Base-by-base conservation (phyloP, 2,329 filamentous ascomycete genomes). In the Exophiala phaeomuriformis region DNA sequence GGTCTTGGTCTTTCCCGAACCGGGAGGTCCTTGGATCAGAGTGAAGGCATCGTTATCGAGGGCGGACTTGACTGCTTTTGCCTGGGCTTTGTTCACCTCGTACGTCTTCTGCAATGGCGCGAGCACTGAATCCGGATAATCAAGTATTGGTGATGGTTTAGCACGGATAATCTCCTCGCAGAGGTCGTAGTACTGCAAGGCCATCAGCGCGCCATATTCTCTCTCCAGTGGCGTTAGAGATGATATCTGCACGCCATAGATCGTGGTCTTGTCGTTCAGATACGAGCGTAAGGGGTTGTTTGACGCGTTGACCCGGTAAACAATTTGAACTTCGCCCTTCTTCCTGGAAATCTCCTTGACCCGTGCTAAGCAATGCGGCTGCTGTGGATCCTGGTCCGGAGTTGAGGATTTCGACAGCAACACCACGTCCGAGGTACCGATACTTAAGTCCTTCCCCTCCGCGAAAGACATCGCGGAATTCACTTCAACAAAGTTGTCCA, bases 1-100 rank as follows among this genome's bases (percentile, higher is more conserved):
- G 0, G 93, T 98, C 69, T 98, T 98, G 0, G 93, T 98, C 73
- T 98, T 98, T 66, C 91, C 93, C 3, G 93, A 96, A 69, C 93
- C 93, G 1, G 93, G 93, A 47, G 93, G 93, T 51, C 88, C 93
- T 72, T 98, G 93, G 63, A 98, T 90, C 56, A 98, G 75, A 2
- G 93, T 97, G 66, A 98, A 98, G 0, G 89, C 94, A 70, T 97
- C 93, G 63, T 98, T 98, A 64, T 95, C 90, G 53, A 90, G 81
- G 8, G 90, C 91, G 49, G 91, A 94, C 59, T 93, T 81, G 57
- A 98, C 88, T 5, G 93, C 93, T 68, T 88, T 87, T 2, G 91
- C 89, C 67, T 98, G 93, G 4, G 90, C 93, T 40, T 77, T 76
- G 67, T 98, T 98, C 52, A 98, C 80, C 27, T 81, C 79, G 71